Evolutionary conservation across 768 basidiomycete genomes (phyloP), one percentile per base, ranked within the genome.

Genomic region (Mycena venus): DNA sequence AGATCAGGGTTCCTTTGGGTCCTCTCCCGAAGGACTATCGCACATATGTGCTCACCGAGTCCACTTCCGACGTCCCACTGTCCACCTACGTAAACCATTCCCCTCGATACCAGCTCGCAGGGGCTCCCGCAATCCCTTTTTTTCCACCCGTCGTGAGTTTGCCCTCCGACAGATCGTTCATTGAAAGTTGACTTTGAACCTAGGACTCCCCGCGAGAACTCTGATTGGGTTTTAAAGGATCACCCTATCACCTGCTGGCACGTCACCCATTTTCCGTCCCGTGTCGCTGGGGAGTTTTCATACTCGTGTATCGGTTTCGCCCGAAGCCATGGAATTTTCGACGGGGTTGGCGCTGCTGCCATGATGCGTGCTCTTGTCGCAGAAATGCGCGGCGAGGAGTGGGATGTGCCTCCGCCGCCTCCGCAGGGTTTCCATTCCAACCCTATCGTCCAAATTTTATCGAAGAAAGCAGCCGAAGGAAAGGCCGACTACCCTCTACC

Each of bases 171-270:
- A n/a, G n/a, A n/a, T n/a, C n/a, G n/a, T n/a, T n/a, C n/a, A n/a
- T n/a, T n/a, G n/a, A n/a, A n/a, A n/a, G n/a, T n/a, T n/a, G n/a
- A n/a, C n/a, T n/a, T n/a, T n/a, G n/a, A n/a, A n/a, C n/a, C n/a
- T n/a, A n/a, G n/a, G 2, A 87, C 86, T 0, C 86, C 86, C 1
- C 82, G 84, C 7, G 81, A 82, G 32, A 86, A 84, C 67, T 70
- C 80, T 7, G 64, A 69, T 31, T 87, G 85, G 85, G 85, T 85
- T 61, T 73, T 79, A 9, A 75, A 73, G 17, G 75, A 60, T 10
- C 78, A 84, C 72, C 87, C 87, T 15, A 75, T 88, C 56, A 86
- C 85, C 21, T 86, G 83, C 75, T 88, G 86, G 86, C 86, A 88
- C 53, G 47, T 88, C n/a, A 84, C 84, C 10, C 81, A 84, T 60